Conservation (phyloP, 2,329 filamentous ascomycete genomes). For the Cordyceps cateniannulata region DNA sequence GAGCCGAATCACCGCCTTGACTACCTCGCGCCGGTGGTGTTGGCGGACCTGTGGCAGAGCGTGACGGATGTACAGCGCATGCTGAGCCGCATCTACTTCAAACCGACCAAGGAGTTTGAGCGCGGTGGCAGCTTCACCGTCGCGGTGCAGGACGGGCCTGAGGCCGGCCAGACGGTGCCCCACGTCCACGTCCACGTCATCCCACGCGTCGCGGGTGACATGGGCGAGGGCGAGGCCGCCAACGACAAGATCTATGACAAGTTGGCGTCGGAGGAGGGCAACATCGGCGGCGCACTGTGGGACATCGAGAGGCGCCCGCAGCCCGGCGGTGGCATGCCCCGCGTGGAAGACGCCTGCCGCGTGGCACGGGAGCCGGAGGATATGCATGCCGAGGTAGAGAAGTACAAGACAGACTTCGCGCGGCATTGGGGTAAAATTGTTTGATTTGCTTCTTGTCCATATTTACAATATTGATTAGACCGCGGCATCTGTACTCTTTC, state of each 20-base stretch:
- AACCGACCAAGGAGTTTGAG: slow-evolving; percentile 40
- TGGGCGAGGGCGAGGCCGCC: slow-evolving; percentile 27
- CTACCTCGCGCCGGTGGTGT: slow-evolving; percentile 65
- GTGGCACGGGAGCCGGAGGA: slow-evolving; percentile 61
- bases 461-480: not conserved
- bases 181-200: slow-evolving; percentile 94
- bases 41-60: slow-evolving; percentile 76
- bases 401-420: slow-evolving; percentile 49
- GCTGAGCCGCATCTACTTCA: slow-evolving; percentile 55
- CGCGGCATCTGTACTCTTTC: not conserved
- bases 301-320: slow-evolving; percentile 42
- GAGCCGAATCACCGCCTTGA: slow-evolving; percentile 63
- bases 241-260: slow-evolving; percentile 71
- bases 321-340: slow-evolving; percentile 54
- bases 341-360: slow-evolving; percentile 65
- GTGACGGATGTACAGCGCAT: slow-evolving; percentile 78
- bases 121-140: slow-evolving; percentile 76
- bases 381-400: slow-evolving; percentile 72
- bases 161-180: slow-evolving; percentile 87
- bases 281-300: slow-evolving; percentile 67
- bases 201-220: slow-evolving; percentile 57
- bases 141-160: slow-evolving; percentile 85
- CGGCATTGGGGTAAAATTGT: slow-evolving; percentile 29
- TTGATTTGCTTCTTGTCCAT: not conserved
- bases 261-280: slow-evolving; percentile 79